Evolutionary conservation across 1,284 basidiomycete species (phyloP).

Genomic region (Ganoderma leucocontextum): DNA sequence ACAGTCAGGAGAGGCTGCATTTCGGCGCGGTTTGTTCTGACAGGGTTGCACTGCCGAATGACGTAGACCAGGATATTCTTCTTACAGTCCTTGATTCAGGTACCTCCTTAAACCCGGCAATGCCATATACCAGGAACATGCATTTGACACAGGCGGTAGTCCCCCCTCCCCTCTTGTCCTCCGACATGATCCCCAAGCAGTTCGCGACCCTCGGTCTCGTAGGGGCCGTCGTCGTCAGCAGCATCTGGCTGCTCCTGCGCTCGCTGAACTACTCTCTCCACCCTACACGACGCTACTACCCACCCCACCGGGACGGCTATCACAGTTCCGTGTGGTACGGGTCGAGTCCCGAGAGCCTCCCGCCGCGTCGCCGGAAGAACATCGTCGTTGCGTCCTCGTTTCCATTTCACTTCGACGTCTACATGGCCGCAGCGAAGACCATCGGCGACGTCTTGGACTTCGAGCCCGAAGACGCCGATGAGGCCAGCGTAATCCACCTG

Average conservation of each 20-base stretch:
- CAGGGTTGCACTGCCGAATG: not conserved
- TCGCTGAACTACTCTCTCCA: slow-evolving; percentile 7
- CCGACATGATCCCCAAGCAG: slow-evolving; percentile 16
- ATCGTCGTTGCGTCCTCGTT: slow-evolving; percentile 45
- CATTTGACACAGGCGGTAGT: not conserved
- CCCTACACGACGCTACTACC: slow-evolving; percentile 4
- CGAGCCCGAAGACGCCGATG: slow-evolving; percentile 15
- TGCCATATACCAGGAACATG: not conserved
- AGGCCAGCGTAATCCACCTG: slow-evolving; percentile 36
- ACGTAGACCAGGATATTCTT: not conserved
- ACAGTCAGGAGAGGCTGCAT: not conserved
- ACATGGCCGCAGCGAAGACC: slow-evolving; percentile 45
- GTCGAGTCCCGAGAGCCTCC: not conserved
- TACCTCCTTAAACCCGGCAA: slow-evolving; percentile 2
- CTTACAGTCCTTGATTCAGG: not conserved
- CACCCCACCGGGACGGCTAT: not conserved
- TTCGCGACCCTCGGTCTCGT: slow-evolving; percentile 18
- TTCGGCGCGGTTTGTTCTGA: not conserved
- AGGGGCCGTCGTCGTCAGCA: slow-evolving; percentile 15
- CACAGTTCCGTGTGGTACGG: not conserved
- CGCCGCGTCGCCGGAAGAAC: slow-evolving; percentile 27
- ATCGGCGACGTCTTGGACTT: slow-evolving; percentile 39
- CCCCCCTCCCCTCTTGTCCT: slow-evolving; percentile 7
- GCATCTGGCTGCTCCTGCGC: slow-evolving; percentile 24
- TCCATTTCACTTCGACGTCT: slow-evolving; percentile 46